A percentile compares a stretch with the other conserved stretches of the same genome.
These are phyloP conservation scores for Ramularia endophylla DNA, from an alignment of 2,329 filamentous ascomycete genomes.

Conservation along the genomic window DNA sequence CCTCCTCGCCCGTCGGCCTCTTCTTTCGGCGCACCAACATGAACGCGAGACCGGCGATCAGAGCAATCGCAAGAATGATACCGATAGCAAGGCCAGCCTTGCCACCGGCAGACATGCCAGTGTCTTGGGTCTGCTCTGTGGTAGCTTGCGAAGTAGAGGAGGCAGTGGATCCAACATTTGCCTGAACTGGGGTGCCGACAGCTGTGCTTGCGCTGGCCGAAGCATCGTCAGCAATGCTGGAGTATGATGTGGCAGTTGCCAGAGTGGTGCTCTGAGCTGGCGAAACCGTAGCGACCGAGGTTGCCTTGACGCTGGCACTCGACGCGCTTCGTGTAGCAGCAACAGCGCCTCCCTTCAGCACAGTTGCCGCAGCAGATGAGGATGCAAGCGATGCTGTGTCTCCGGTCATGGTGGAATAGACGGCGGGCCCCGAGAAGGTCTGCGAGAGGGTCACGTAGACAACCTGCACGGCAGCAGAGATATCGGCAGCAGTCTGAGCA, in stretches of 20 bases:
- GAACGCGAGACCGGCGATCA: slow-evolving; percentile 62
- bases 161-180: slow-evolving; percentile 10
- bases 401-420: slow-evolving; percentile 25
- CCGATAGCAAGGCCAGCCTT: slow-evolving; percentile 86
- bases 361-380: slow-evolving; percentile 9
- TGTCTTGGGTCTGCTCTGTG: slow-evolving; percentile 9
- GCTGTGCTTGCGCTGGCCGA: background rate
- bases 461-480: slow-evolving; percentile 33
- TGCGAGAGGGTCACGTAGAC: slow-evolving; percentile 50
- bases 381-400: slow-evolving; percentile 11
- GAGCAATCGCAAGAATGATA: slow-evolving; percentile 62
- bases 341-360: slow-evolving; percentile 13
- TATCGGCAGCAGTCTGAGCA: slow-evolving; percentile 1
- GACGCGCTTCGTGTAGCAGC: slow-evolving; percentile 8
- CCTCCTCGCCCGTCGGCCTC: slow-evolving; percentile 43
- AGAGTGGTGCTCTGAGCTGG: slow-evolving; percentile 13
- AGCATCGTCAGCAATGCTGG: slow-evolving; percentile 3
- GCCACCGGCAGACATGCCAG: slow-evolving; percentile 41
- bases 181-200: slow-evolving; percentile 22
- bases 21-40: slow-evolving; percentile 70
- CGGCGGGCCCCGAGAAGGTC: slow-evolving; percentile 46
- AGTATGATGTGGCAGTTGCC: slow-evolving; percentile 13
- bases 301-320: slow-evolving; percentile 2
- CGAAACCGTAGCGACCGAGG: slow-evolving; percentile 12
- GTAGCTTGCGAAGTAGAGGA: slow-evolving; percentile 6